Conservation (phyloP, 768 basidiomycete genomes). For the Solioccasus polychromus region DNA sequence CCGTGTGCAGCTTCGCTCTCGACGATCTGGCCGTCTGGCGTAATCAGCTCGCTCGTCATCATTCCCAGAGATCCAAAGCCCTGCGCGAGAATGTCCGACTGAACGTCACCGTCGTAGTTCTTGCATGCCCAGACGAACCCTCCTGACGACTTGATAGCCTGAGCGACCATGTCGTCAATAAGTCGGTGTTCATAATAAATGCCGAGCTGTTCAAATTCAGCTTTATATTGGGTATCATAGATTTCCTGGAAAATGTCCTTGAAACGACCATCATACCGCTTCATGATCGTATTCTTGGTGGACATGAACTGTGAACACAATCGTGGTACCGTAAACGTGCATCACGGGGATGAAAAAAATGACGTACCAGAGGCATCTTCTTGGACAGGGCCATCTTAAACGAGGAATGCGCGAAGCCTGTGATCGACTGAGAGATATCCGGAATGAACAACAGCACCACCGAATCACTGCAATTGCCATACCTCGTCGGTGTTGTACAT, state of each 20-base stretch:
- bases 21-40: conserved; percentile 88
- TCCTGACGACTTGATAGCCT: conserved; percentile 93
- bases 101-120: conserved; percentile 84
- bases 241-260: conserved; percentile 99
- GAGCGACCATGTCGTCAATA: conserved; percentile 98
- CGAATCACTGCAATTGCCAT: conserved; percentile 8
- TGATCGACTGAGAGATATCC: conserved; percentile 61
- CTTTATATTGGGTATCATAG: conserved; percentile 78
- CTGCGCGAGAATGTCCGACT: conserved; percentile 94
- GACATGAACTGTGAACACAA: conserved; percentile 75
- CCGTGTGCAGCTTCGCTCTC: conserved; percentile 98
- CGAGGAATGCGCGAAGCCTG: conserved; percentile 93
- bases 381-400: conserved; percentile 93
- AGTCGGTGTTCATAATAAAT: conserved; percentile 96
- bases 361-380: conserved; percentile 68
- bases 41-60: conserved; percentile 97
- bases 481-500: conserved; percentile 99
- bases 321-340: not conserved
- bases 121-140: conserved; percentile 81
- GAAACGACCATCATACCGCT: conserved; percentile 98
- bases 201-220: conserved; percentile 61
- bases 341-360: conserved; percentile 7
- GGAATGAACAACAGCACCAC: not conserved
- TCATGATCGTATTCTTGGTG: conserved; percentile 96
- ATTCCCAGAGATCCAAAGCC: conserved; percentile 96